Percentiles rank a stretch among this genome's conserved stretches.
These are phyloP conservation scores for Fusarium anthophilum DNA, from an alignment of 2,329 filamentous ascomycete species.

Conservation along the genomic window DNA sequence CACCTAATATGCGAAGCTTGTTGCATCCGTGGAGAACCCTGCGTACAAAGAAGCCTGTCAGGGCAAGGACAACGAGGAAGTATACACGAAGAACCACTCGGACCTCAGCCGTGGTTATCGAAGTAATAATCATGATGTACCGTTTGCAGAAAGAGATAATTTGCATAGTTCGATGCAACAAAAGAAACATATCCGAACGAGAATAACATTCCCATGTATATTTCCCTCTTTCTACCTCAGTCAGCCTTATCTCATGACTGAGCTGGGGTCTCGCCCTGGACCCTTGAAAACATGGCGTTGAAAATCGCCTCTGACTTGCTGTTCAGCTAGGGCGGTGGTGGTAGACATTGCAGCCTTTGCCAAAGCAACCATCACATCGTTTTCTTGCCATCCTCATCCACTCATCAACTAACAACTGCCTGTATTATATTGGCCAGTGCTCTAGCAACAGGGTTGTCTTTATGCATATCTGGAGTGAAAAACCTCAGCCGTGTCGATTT, in stretches of 20 bases:
- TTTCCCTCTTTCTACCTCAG: neutral
- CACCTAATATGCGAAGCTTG: neutral
- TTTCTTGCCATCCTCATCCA: neutral
- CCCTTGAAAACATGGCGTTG: neutral
- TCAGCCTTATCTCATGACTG: neutral
- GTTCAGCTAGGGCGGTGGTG: neutral
- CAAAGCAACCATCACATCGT: neutral
- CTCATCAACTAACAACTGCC: neutral
- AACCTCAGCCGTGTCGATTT: neutral
- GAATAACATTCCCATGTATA: neutral
- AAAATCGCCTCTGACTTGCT: neutral
- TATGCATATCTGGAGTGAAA: neutral
- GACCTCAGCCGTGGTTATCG: neutral
- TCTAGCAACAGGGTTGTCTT: neutral
- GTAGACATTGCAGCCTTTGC: neutral
- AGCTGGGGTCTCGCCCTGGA: neutral
- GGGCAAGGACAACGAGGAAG: neutral
- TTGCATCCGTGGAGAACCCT: neutral
- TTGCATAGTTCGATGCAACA: neutral
- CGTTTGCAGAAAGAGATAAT: neutral
- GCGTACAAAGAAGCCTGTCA: neutral
- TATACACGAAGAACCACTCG: neutral
- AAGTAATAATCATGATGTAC: neutral
- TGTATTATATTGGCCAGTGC: neutral
- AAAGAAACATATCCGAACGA: neutral